Base-by-base conservation (phyloP, 2,329 filamentous ascomycete genomes). In the Stenocarpella maydis region DNA sequence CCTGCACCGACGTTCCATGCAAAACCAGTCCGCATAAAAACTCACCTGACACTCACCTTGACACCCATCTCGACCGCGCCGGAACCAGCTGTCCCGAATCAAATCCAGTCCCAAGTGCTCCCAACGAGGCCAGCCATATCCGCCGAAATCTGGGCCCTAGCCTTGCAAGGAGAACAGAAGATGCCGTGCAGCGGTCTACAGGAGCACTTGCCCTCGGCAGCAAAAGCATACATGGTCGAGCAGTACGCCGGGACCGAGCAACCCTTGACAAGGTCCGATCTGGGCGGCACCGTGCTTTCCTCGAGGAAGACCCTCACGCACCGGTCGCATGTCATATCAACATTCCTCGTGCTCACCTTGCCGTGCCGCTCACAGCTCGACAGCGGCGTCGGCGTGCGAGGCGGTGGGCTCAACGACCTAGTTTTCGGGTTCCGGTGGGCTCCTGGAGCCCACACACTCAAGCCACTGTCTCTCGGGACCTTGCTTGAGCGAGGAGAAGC, bases 131-230 rank as follows among this genome's bases (percentile, higher is more conserved):
- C 12, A 8, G 43, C 43, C 19, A 31, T 63, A 41, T 49, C 41
- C 2, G 43, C 12, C 58, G 65, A 58, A 15, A 67, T 49, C 52
- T 67, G 52, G 10, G 65, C 65, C 52, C 65, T 67, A 12, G 52
- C 65, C 52, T 58, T 58, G n/a, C 65, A 67, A 37, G 65, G 65
- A 8, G 41, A 50, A 31, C 65, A 67, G 28, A 58, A 54, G 6
- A 49, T n/a, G 34, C n/a, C 10, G 3, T 17, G 14, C 17, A 49
- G 45, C 1, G 47, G 15, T 10, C 15, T 12, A 9, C 65, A 67
- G 12, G 21, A 50, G 43, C 65, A 67, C n/a, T 50, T 58, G 21
- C 52, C 65, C 21, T 67, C 65, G 2, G 52, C 65, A 15, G 65
- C 65, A 12, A 41, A 50, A 2, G 19, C 65, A 49, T 67, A 67